Percentiles rank a stretch among this genome's conserved stretches.
Evolutionary conservation across 2,329 filamentous ascomycete species (phyloP).

Genomic region (Mollisiaceae sp.): DNA sequence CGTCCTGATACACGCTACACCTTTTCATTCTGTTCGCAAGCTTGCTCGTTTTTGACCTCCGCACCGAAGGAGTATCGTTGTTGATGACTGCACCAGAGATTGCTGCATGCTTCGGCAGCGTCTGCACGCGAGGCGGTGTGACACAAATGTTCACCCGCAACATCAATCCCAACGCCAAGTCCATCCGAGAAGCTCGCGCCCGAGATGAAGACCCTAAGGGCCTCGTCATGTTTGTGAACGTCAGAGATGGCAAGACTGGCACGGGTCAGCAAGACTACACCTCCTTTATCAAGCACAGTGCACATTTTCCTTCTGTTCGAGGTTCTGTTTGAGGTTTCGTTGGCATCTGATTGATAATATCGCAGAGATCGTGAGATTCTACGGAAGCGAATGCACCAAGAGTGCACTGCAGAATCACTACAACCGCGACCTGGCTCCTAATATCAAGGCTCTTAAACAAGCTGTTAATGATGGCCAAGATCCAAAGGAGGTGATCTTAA

Average conservation of each 20-base stretch:
- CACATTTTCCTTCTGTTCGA: conserved; percentile 10
- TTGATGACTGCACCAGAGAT: conserved; percentile 24
- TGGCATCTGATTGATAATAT: conserved; percentile 8
- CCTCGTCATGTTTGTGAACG: conserved; percentile 9
- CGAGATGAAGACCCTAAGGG: conserved; percentile 40
- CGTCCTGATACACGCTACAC: conserved; percentile 7
- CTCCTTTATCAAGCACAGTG: conserved; percentile 4
- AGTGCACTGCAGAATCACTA: conserved; percentile 14
- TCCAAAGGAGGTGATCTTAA: conserved; percentile 20
- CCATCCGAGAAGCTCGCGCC: conserved; percentile 41
- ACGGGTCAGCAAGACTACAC: conserved; percentile 5
- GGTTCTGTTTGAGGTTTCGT: neutral
- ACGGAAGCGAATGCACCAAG: conserved; percentile 22
- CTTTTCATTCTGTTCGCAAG: neutral
- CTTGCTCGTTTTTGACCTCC: conserved; percentile 2
- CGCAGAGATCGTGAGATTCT: conserved; percentile 24
- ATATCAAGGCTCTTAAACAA: conserved; percentile 20
- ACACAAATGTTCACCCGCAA: conserved; percentile 36
- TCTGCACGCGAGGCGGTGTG: conserved; percentile 55
- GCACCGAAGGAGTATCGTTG: conserved; percentile 3
- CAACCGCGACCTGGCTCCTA: conserved; percentile 19
- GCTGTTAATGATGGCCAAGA: conserved; percentile 15
- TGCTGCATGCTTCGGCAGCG: conserved; percentile 41
- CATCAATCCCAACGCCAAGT: conserved; percentile 44
- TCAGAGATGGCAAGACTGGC: conserved; percentile 1